Percentiles rank a stretch among this genome's conserved stretches.
Evolutionary conservation across 1,139 yeast species (phyloP).

Genomic region (Kodamaea sp.): DNA sequence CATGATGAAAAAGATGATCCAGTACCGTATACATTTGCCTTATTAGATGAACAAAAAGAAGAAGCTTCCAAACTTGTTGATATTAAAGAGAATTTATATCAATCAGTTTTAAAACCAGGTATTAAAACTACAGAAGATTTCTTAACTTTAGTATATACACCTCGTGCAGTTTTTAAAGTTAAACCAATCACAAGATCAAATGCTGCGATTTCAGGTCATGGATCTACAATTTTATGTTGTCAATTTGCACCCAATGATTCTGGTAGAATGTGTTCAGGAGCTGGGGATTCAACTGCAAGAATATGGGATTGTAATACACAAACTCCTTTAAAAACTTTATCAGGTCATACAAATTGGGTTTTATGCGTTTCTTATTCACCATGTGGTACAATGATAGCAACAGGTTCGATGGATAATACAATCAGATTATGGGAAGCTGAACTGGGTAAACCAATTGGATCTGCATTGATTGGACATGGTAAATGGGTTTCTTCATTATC

Average conservation of each 20-base stretch:
- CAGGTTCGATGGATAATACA: constrained; percentile 94
- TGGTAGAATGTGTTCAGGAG: constrained; percentile 87
- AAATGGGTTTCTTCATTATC: constrained; percentile 87
- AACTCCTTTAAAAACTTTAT: constrained; percentile 76
- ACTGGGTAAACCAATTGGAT: constrained; percentile 73
- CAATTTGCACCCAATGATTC: constrained; percentile 92
- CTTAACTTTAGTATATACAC: constrained; percentile 85
- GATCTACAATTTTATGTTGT: constrained; percentile 85
- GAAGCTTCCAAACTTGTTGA: constrained; percentile 53
- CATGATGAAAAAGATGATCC: constrained; percentile 72
- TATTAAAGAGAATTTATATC: constrained; percentile 70
- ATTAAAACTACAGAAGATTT: constrained; percentile 90
- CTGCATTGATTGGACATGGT: constrained; percentile 71
- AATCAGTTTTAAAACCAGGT: constrained; percentile 81
- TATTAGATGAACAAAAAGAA: constrained; percentile 38
- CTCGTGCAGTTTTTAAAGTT: constrained; percentile 92
- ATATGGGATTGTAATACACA: constrained; percentile 97
- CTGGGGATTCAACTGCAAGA: constrained; percentile 97
- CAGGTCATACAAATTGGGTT: constrained; percentile 93
- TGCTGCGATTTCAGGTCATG: constrained; percentile 94
- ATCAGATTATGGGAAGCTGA: constrained; percentile 76
- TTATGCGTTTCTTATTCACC: constrained; percentile 93
- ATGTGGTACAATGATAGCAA: constrained; percentile 85
- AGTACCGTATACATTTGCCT: constrained; percentile 83
- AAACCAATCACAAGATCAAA: constrained; percentile 87